Percentiles rank a stretch among this genome's conserved stretches.
Evolutionary conservation across 257 asterid species (phyloP).

Genomic region (Ehretia macrophylla): DNA sequence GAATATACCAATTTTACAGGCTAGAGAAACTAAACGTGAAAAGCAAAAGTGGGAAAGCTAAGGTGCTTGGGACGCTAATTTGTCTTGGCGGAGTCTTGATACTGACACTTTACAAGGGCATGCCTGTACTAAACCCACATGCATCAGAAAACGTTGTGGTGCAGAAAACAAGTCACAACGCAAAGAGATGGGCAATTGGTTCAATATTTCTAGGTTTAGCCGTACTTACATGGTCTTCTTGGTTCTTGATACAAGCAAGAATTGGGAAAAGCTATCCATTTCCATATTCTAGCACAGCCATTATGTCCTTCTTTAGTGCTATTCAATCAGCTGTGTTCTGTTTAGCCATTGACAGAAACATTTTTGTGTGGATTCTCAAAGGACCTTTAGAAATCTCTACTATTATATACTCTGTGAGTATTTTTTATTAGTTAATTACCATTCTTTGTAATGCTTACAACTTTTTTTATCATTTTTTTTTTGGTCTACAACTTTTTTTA

Average conservation of each 20-base stretch:
- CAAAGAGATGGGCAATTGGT: conserved; percentile 39
- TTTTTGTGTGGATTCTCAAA: conserved; percentile 47
- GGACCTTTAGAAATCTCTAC: conserved; percentile 49
- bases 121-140: conserved; percentile 17
- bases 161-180: conserved; percentile 8
- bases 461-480: too few species aligned
- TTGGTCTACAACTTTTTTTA: too few species aligned
- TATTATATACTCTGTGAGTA: conserved; percentile 51
- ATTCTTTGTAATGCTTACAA: too few species aligned
- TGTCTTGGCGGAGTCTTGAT: conserved; percentile 51
- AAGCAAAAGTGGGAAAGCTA: conserved; percentile 52
- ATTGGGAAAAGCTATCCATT: conserved; percentile 53
- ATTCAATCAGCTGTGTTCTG: conserved; percentile 48
- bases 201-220: conserved; percentile 49
- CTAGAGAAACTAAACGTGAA: conserved; percentile 56
- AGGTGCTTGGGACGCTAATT: conserved; percentile 47
- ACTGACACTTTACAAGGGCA: conserved; percentile 67
- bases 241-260: conserved; percentile 67
- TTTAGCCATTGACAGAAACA: conserved; percentile 32
- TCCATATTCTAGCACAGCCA: conserved; percentile 61
- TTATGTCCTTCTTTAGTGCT: conserved; percentile 61
- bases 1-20: conserved; percentile 23
- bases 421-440: background rate
- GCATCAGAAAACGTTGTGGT: conserved; percentile 1
- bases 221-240: conserved; percentile 59